Percentiles rank a stretch among this genome's conserved stretches.
Evolutionary conservation across 371 early-diverging fungal species (phyloP).

Genomic region (Syncephalastrum contaminatum): DNA sequence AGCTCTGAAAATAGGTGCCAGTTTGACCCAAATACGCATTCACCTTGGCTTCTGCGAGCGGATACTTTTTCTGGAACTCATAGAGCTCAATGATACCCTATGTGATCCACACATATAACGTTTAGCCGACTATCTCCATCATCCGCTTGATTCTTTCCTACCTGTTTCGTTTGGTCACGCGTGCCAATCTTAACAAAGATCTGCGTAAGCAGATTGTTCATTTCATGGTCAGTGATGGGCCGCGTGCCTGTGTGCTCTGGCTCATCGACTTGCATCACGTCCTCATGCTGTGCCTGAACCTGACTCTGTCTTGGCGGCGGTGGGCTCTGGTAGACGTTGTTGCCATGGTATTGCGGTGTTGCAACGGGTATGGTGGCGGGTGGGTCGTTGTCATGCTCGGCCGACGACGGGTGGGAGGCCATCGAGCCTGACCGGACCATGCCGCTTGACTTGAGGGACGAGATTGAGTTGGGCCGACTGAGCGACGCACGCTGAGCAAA

Average conservation of each 20-base stretch:
- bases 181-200: conserved; percentile 77
- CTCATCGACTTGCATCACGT: conserved; percentile 39
- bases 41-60: conserved; percentile 60
- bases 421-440: conserved; percentile 29
- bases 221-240: conserved; percentile 44
- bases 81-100: conserved; percentile 77
- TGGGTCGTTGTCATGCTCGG: conserved; percentile 10
- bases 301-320: neutral
- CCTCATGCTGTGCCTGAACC: conserved; percentile 8
- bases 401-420: conserved; percentile 16
- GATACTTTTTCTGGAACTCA: conserved; percentile 73
- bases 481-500: conserved; percentile 22
- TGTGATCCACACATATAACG: neutral
- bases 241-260: conserved; percentile 2
- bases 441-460: conserved; percentile 28
- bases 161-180: conserved; percentile 75
- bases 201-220: conserved; percentile 56
- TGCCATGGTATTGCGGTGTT: conserved; percentile 2
- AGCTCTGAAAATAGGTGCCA: conserved; percentile 75
- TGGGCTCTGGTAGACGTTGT: conserved; percentile 1
- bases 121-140: neutral
- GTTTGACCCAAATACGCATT: conserved; percentile 61
- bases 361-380: conserved; percentile 12
- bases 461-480: conserved; percentile 33
- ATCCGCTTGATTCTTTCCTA: conserved; percentile 9